Conservation (phyloP, 768 basidiomycete species). For the Hygrocybe coccinea region DNA sequence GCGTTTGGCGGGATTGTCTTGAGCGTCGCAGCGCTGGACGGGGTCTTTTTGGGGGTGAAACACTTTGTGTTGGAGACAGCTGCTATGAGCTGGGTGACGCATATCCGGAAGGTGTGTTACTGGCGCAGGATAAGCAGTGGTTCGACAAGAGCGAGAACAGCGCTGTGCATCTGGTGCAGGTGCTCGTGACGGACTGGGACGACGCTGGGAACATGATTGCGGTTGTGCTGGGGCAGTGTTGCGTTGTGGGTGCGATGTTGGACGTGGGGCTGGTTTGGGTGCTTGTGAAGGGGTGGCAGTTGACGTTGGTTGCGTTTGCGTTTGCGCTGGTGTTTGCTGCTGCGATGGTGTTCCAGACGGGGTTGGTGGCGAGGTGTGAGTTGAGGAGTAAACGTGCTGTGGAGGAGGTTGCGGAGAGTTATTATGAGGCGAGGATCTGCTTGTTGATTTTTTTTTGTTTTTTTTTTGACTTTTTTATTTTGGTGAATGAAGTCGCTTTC, state of each 20-base stretch:
- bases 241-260: conserved; percentile 79
- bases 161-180: conserved; percentile 60
- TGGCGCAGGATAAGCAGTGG: conserved; percentile 81
- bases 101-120: conserved; percentile 55
- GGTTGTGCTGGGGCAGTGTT: conserved; percentile 61
- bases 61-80: conserved; percentile 75
- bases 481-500: conserved; percentile 52
- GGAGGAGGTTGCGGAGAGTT: conserved; percentile 77
- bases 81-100: conserved; percentile 70
- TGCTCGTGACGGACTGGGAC: conserved; percentile 83
- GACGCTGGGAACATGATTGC: conserved; percentile 78
- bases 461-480: neutral
- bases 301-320: conserved; percentile 88
- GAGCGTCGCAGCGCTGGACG: conserved; percentile 70
- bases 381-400: conserved; percentile 50
- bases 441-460: conserved; percentile 43
- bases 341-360: conserved; percentile 69
- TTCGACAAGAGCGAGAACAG: conserved; percentile 69
- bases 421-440: no score
- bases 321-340: conserved; percentile 79
- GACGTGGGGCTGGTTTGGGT: conserved; percentile 86
- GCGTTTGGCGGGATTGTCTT: conserved; percentile 69
- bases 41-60: conserved; percentile 67
- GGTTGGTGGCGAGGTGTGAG: conserved; percentile 69
- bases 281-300: conserved; percentile 80